These are phyloP conservation scores for Litchi chinensis DNA, from an alignment of 345 rosid species.

Conservation along the genomic window DNA sequence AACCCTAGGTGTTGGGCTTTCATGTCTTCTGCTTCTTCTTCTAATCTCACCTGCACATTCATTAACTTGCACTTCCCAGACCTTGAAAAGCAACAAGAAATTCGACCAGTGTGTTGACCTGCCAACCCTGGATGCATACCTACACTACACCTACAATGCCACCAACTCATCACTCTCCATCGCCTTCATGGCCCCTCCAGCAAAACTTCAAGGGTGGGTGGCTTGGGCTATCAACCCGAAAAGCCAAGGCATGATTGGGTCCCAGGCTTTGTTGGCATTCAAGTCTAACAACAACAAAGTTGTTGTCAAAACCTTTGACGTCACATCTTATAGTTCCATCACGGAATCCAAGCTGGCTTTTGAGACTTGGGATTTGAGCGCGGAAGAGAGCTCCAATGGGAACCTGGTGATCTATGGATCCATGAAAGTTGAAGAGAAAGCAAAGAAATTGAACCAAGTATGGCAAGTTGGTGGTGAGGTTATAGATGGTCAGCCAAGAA, in stretches of 20 bases:
- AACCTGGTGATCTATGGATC: constrained; percentile 47
- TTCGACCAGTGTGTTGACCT: constrained; percentile 56
- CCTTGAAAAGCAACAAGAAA: constrained; percentile 27
- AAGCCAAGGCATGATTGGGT: constrained; percentile 53
- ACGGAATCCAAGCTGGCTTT: constrained; percentile 46
- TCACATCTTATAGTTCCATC: constrained; percentile 30
- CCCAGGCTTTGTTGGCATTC: constrained; percentile 66
- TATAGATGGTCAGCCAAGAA: constrained; percentile 27
- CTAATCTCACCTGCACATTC: constrained; percentile 51
- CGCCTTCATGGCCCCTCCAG: constrained; percentile 68
- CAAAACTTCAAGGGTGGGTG: constrained; percentile 58
- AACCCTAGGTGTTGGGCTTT: not conserved
- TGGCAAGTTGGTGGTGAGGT: constrained; percentile 81
- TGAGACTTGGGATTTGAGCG: constrained; percentile 54
- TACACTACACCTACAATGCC: constrained; percentile 72
- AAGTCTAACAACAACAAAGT: constrained; percentile 35
- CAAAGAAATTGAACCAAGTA: constrained; percentile 60
- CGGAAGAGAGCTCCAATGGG: constrained; percentile 41
- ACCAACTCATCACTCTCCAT: constrained; percentile 72
- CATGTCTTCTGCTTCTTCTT: constrained; percentile 20
- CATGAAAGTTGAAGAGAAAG: constrained; percentile 55
- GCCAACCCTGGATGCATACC: constrained; percentile 48
- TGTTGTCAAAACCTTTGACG: constrained; percentile 52
- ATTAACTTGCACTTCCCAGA: constrained; percentile 57
- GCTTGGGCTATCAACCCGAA: constrained; percentile 83